Base-by-base conservation (phyloP, 2,329 filamentous ascomycete genomes). In the Davidsoniella neocaledoniae region DNA sequence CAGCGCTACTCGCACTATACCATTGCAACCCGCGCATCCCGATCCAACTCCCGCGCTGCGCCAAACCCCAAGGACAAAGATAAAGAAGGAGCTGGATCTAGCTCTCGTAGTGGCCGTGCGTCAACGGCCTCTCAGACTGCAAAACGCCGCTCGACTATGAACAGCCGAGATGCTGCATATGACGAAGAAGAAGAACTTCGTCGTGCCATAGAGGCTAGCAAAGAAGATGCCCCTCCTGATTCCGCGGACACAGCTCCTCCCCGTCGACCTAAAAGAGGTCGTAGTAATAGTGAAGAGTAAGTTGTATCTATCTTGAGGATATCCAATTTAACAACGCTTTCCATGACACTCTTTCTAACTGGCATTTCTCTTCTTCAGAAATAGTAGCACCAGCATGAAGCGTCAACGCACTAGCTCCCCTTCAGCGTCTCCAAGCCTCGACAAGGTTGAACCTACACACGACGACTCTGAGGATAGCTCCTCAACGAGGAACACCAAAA, bases 91-190 rank as follows among this genome's bases (percentile, higher is more conserved):
- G 67, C 64, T 59, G 71, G 64, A 58, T 79, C 66, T 23, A 72
- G 69, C 52, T 73, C 70, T 60, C 78, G 76, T 66, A 76, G 63
- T 60, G 75, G 67, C 55, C 76, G 71, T 44, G 69, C 69, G 49
- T 70, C 69, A 8, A 66, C 70, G 1, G 61, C 66, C 9, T 67
- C 66, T 41, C 73, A 77, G 49, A 73, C 76, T 48, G 79, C 81
- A 37, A 96, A 95, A 63, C 78, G 91, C 53, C 77, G 91, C 25
- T 94, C 87, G 17, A 98, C 91, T 5, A 95, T 96, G 86, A 94
- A 96, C 61, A 98, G 91, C 62, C 79, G 90, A 54, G 83, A 87
- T 63, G 88, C 90, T 40, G 90, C 87, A 19, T 96, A 96, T 58
- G 88, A 96, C 56, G 91, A 98, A 64, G 88, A 94, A 58, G 86